A percentile compares a stretch with the other conserved stretches of the same genome.
These are phyloP conservation scores for Pleurotus platypus DNA, from an alignment of 768 basidiomycete species.

Conservation along the genomic window DNA sequence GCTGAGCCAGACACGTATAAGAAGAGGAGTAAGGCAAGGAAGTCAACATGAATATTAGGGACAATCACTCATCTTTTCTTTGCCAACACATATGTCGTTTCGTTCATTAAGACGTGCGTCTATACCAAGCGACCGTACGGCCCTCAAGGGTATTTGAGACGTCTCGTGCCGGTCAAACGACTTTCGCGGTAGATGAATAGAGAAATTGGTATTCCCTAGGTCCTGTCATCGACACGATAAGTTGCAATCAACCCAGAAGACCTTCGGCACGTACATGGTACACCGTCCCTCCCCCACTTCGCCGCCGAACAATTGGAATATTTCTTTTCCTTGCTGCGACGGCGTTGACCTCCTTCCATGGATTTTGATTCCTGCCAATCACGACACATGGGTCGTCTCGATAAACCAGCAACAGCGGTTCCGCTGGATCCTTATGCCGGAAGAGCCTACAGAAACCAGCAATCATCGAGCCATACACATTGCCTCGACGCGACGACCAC, in stretches of 20 bases:
- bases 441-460: constrained; percentile 39
- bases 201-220: constrained; percentile 95
- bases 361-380: constrained; percentile 95
- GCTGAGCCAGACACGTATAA: constrained; percentile 93
- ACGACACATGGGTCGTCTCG: constrained; percentile 86
- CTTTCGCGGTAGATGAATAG: constrained; percentile 81
- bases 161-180: constrained; percentile 80
- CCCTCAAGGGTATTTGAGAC: constrained; percentile 71
- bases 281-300: constrained; percentile 94
- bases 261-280: constrained; percentile 70
- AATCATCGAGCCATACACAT: background rate
- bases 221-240: constrained; percentile 52
- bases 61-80: constrained; percentile 77
- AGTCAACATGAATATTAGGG: background rate
- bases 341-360: constrained; percentile 96
- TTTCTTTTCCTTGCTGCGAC: constrained; percentile 42
- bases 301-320: constrained; percentile 77
- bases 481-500: constrained; percentile 15
- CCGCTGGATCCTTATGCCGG: constrained; percentile 60
- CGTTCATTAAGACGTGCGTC: constrained; percentile 81
- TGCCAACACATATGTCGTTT: constrained; percentile 85
- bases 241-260: too few relatives aligned
- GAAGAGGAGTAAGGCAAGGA: constrained; percentile 9
- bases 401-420: constrained; percentile 83
- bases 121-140: constrained; percentile 73